Evolutionary conservation across 2,329 filamentous ascomycete species (phyloP).

Genomic region (Trichoderma afroharzianum): DNA sequence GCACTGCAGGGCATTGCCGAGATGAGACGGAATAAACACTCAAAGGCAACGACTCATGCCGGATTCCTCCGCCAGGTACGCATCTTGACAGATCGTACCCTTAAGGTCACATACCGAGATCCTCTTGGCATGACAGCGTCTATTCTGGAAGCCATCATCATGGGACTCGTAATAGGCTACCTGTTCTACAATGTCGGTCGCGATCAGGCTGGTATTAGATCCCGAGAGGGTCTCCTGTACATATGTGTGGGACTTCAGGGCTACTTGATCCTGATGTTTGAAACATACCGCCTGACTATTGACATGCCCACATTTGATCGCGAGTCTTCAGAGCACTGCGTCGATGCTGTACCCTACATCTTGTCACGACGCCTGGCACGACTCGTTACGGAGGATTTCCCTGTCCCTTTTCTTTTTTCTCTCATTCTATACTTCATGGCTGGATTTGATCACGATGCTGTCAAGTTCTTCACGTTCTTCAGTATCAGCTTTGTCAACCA

Average conservation of each 20-base stretch:
- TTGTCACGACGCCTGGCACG: constrained; percentile 66
- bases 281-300: constrained; percentile 69
- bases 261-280: constrained; percentile 72
- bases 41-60: constrained; percentile 42
- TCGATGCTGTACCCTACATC: constrained; percentile 65
- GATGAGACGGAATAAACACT: constrained; percentile 19
- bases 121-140: constrained; percentile 71
- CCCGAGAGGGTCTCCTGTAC: constrained; percentile 69
- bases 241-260: constrained; percentile 69
- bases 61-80: constrained; percentile 59
- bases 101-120: constrained; percentile 71
- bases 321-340: constrained; percentile 69
- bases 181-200: constrained; percentile 65
- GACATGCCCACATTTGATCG: constrained; percentile 75
- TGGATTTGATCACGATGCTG: constrained; percentile 61
- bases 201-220: constrained; percentile 68
- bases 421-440: constrained; percentile 76
- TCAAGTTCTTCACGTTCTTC: constrained; percentile 70
- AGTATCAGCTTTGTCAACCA: constrained; percentile 65
- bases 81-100: constrained; percentile 65
- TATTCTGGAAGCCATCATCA: constrained; percentile 64
- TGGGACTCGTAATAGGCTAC: constrained; percentile 70
- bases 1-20: constrained; percentile 20
- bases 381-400: constrained; percentile 67
- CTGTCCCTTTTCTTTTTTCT: constrained; percentile 67